Percentiles rank a stretch among this genome's conserved stretches.
Conservation (phyloP, 1,139 yeast genomes). For the Nadsonia commutata region DNA sequence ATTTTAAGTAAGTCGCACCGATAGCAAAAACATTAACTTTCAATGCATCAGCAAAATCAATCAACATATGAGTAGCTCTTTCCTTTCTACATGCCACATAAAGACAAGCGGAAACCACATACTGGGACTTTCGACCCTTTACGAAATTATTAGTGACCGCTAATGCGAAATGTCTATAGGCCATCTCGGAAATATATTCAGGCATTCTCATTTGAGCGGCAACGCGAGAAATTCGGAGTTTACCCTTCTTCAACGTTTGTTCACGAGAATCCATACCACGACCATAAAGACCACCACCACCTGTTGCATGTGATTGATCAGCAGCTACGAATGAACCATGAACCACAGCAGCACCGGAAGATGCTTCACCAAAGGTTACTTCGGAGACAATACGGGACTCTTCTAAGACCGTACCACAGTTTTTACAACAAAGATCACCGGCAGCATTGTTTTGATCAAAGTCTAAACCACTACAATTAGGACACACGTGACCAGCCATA, state of each 20-base stretch:
- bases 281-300: constrained; percentile 42
- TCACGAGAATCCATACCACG: constrained; percentile 53
- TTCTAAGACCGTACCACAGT: constrained; percentile 78
- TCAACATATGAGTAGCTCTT: constrained; percentile 84
- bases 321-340: constrained; percentile 89
- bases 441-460: background rate
- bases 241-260: constrained; percentile 74
- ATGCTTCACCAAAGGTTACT: constrained; percentile 82
- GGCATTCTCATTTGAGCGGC: constrained; percentile 70
- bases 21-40: constrained; percentile 87
- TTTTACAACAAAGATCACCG: constrained; percentile 30
- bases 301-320: constrained; percentile 68
- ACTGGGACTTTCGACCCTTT: constrained; percentile 88
- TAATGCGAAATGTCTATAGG: constrained; percentile 74
- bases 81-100: constrained; percentile 90
- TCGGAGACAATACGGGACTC: constrained; percentile 93
- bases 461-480: background rate
- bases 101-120: constrained; percentile 87
- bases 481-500: background rate
- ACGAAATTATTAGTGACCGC: constrained; percentile 83
- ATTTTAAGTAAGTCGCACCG: constrained; percentile 87
- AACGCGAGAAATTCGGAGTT: constrained; percentile 58
- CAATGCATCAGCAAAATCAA: constrained; percentile 80
- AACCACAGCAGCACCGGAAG: constrained; percentile 89
- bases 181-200: constrained; percentile 74